Evolutionary conservation across 192 early-diverging fungal genomes (phyloP).

Genomic region (Dissophora globulifera): DNA sequence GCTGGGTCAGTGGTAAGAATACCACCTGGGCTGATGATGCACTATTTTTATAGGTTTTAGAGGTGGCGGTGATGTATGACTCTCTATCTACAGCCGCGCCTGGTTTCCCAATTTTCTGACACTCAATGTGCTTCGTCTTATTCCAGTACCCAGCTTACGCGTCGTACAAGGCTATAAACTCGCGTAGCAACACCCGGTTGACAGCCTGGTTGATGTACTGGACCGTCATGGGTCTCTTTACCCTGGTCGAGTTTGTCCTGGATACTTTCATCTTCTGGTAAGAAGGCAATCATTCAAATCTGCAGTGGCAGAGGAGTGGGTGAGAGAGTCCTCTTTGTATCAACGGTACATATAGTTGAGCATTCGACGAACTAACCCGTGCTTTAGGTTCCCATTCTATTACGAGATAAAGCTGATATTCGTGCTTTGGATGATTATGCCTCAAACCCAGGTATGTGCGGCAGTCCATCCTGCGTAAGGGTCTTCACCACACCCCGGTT

Average conservation of each 20-base stretch:
- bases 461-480: too few species aligned
- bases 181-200: conserved; percentile 24
- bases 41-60: too few species aligned
- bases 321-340: too few species aligned
- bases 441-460: conserved; percentile 50
- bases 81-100: too few species aligned
- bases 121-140: neutral
- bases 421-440: conserved; percentile 50
- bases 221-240: conserved; percentile 49
- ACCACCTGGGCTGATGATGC: neutral
- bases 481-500: too few species aligned
- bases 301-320: too few species aligned
- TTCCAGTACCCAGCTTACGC: conserved; percentile 49
- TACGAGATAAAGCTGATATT: conserved; percentile 46
- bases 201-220: conserved; percentile 54
- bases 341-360: too few species aligned
- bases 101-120: too few species aligned
- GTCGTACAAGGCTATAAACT: conserved; percentile 47
- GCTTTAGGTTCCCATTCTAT: conserved; percentile 42
- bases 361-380: neutral
- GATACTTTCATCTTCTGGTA: conserved; percentile 52
- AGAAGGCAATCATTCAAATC: too few species aligned
- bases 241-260: conserved; percentile 32
- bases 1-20: neutral
- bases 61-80: too few species aligned